These are phyloP conservation scores for Canavalia ensiformis DNA, from an alignment of 306 rosid species.

Conservation along the genomic window DNA sequence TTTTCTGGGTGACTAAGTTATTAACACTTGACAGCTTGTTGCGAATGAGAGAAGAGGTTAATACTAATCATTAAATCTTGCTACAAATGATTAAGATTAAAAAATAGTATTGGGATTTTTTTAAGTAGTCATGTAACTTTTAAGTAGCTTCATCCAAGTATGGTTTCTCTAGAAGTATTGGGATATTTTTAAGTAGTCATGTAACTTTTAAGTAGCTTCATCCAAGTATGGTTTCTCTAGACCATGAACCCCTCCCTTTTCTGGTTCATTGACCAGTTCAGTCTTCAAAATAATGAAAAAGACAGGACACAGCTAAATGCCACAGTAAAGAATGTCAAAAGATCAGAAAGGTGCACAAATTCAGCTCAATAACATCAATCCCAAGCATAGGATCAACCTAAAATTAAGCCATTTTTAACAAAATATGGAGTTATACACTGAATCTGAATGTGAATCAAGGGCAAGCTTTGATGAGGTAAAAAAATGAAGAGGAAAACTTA, in stretches of 20 bases:
- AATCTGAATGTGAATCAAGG: constrained; percentile 4
- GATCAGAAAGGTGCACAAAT: neutral
- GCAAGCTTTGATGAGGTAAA: neutral
- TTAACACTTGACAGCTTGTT: too few species aligned
- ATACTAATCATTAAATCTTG: too few species aligned
- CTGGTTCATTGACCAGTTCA: neutral
- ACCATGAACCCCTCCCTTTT: neutral
- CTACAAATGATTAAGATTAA: too few species aligned
- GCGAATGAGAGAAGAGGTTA: too few species aligned
- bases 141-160: neutral
- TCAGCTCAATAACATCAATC: neutral
- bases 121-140: too few species aligned
- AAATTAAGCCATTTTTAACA: constrained; percentile 14
- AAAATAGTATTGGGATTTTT: too few species aligned
- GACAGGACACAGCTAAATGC: constrained; percentile 2
- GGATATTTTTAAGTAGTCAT: too few species aligned
- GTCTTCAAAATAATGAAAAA: neutral
- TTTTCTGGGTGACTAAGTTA: too few species aligned
- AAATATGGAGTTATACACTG: neutral
- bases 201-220: neutral
- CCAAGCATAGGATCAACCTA: neutral
- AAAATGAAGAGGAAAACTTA: neutral
- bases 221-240: neutral
- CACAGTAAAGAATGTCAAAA: neutral
- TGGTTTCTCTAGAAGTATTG: neutral